These are phyloP conservation scores for Sphagnum contortum DNA, from an alignment of 225 moss, liverwort and hornwort species.

Conservation along the genomic window DNA sequence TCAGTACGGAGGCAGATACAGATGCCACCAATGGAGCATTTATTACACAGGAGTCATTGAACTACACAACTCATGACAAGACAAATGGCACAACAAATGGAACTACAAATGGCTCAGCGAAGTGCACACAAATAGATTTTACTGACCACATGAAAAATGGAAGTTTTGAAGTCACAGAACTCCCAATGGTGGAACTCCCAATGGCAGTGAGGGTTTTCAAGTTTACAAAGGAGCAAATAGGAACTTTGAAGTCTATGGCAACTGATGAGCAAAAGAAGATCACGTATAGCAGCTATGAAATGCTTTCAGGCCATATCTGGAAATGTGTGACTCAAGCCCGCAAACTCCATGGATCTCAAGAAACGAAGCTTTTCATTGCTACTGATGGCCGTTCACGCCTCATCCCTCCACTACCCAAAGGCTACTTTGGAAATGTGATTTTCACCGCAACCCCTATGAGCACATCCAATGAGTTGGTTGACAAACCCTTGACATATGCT, in stretches of 20 bases:
- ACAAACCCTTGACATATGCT: conserved; percentile 46
- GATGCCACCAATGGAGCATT: neutral
- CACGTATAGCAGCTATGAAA: conserved; percentile 82
- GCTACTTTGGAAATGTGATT: conserved; percentile 95
- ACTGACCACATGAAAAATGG: neutral
- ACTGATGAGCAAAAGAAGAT: conserved; percentile 32
- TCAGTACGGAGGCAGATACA: conserved; percentile 1
- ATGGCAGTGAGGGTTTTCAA: conserved; percentile 70
- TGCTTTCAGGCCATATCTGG: conserved; percentile 95
- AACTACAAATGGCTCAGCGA: neutral
- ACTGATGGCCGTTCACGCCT: conserved; percentile 75
- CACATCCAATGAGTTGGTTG: conserved; percentile 51
- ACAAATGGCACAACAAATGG: neutral
- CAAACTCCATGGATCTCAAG: conserved; percentile 32
- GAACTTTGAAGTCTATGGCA: conserved; percentile 49
- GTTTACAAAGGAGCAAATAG: conserved; percentile 54
- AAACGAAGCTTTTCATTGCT: conserved; percentile 79
- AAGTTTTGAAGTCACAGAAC: neutral
- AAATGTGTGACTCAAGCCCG: conserved; percentile 63
- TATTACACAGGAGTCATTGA: neutral
- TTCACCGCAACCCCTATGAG: conserved; percentile 85
- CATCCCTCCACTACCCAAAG: conserved; percentile 65
- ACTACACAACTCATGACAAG: neutral
- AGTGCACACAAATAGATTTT: neutral
- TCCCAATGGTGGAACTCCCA: conserved; percentile 18